These are phyloP conservation scores for Myriosclerotinia scirpicola DNA, from an alignment of 2,329 filamentous ascomycete genomes.

Conservation along the genomic window DNA sequence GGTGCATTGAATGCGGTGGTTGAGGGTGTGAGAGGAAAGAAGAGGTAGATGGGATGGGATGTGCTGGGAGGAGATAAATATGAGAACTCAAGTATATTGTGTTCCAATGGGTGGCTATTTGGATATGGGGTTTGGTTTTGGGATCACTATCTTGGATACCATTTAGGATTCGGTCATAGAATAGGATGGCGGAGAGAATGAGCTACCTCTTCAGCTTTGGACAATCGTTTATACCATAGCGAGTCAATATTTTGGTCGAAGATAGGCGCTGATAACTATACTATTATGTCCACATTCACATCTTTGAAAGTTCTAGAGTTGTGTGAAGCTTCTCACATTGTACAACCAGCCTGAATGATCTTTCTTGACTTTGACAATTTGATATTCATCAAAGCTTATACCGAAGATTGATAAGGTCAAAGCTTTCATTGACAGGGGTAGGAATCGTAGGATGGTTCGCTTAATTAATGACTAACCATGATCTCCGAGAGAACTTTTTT, in stretches of 20 bases:
- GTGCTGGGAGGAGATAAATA: not conserved
- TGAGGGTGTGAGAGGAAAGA: slow-evolving; percentile 35
- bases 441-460: slow-evolving; percentile 13
- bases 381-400: not conserved
- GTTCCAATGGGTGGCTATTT: not conserved
- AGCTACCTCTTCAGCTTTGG: slow-evolving; percentile 4
- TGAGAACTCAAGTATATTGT: not conserved
- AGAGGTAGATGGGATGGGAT: slow-evolving; percentile 29
- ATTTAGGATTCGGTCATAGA: slow-evolving; percentile 10
- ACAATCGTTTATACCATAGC: slow-evolving; percentile 13
- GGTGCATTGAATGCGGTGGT: slow-evolving; percentile 54
- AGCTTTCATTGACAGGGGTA: slow-evolving; percentile 8
- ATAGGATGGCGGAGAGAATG: slow-evolving; percentile 10
- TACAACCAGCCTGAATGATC: not conserved
- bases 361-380: not conserved
- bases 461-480: slow-evolving; percentile 8
- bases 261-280: not conserved
- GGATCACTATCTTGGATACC: not conserved
- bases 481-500: not conserved
- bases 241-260: not conserved
- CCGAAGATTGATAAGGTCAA: not conserved
- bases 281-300: not conserved
- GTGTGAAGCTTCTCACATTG: not conserved
- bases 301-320: not conserved
- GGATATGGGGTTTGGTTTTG: not conserved